A percentile compares a stretch with the other conserved stretches of the same genome.
Evolutionary conservation across 805 yeast genomes (phyloP).

Genomic region (Spathaspora arborariae): DNA sequence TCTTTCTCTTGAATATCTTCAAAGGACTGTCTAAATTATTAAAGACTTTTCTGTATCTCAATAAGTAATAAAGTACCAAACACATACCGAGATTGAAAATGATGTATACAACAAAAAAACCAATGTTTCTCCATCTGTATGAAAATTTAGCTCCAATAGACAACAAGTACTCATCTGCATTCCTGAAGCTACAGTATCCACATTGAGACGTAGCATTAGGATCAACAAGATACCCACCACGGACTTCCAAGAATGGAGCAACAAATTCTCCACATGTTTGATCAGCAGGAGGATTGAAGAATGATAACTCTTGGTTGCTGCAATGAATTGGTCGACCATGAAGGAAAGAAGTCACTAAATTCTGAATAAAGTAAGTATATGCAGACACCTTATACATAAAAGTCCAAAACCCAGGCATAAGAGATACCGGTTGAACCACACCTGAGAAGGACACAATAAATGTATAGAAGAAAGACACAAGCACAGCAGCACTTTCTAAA

Average conservation of each 20-base stretch:
- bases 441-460: slow-evolving; percentile 66
- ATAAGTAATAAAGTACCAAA: slow-evolving; percentile 7
- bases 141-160: slow-evolving; percentile 41
- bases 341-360: slow-evolving; percentile 45
- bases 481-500: slow-evolving; percentile 61
- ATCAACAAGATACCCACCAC: slow-evolving; percentile 56
- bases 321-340: slow-evolving; percentile 46
- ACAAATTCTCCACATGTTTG: slow-evolving; percentile 61
- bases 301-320: slow-evolving; percentile 22
- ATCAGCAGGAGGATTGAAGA: slow-evolving; percentile 46
- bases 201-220: slow-evolving; percentile 47
- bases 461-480: slow-evolving; percentile 52
- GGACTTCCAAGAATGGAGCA: slow-evolving; percentile 32
- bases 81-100: slow-evolving; percentile 38
- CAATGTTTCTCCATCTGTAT: slow-evolving; percentile 64
- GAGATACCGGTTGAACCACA: slow-evolving; percentile 52
- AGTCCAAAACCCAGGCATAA: slow-evolving; percentile 81
- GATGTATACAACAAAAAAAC: slow-evolving; percentile 56
- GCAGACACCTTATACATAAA: slow-evolving; percentile 78
- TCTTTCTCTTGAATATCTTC: slow-evolving; percentile 1
- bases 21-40: not conserved
- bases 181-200: slow-evolving; percentile 44
- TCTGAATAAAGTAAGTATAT: slow-evolving; percentile 64
- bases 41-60: slow-evolving; percentile 8
- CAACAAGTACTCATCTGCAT: slow-evolving; percentile 46